Percentiles rank a stretch among this genome's conserved stretches.
Conservation (phyloP, 805 yeast species). For the Kuraishia floccosa region DNA sequence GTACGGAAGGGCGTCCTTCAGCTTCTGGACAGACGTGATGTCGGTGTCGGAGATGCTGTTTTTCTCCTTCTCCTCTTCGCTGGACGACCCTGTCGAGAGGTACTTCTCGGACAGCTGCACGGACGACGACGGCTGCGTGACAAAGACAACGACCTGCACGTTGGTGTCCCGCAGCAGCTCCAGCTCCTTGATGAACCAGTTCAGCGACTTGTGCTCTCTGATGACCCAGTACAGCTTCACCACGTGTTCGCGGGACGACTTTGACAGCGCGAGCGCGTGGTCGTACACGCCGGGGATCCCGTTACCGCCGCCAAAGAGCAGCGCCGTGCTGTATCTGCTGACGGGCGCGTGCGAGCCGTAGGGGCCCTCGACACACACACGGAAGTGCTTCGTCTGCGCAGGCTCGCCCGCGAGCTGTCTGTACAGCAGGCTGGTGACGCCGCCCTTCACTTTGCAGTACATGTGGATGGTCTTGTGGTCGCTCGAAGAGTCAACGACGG, state of each 20-base stretch:
- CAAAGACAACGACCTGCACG: conserved; percentile 22
- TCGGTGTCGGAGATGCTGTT: neutral
- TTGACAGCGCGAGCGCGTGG: conserved; percentile 21
- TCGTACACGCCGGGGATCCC: conserved; percentile 53
- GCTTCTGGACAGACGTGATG: no score
- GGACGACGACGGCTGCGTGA: conserved; percentile 4
- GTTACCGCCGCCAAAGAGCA: conserved; percentile 63
- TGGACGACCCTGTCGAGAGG: neutral
- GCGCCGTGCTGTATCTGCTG: conserved; percentile 36
- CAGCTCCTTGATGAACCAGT: conserved; percentile 37
- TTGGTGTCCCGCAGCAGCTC: conserved; percentile 17
- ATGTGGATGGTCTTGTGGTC: conserved; percentile 1
- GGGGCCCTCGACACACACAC: conserved; percentile 52
- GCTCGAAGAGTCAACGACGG: conserved; percentile 25
- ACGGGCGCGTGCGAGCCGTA: conserved; percentile 47
- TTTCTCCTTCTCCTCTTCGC: neutral
- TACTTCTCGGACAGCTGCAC: neutral
- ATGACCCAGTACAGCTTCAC: conserved; percentile 55
- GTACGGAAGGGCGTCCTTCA: conserved; percentile 16
- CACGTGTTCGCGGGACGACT: conserved; percentile 13
- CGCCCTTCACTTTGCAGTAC: conserved; percentile 36
- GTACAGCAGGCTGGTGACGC: conserved; percentile 36
- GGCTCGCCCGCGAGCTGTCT: conserved; percentile 16
- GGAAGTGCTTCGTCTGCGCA: conserved; percentile 17
- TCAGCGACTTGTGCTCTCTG: conserved; percentile 36